phyloP scores from a whole-genome alignment of 148 eudicot genomes.

The Diospyros kaki region DNA sequence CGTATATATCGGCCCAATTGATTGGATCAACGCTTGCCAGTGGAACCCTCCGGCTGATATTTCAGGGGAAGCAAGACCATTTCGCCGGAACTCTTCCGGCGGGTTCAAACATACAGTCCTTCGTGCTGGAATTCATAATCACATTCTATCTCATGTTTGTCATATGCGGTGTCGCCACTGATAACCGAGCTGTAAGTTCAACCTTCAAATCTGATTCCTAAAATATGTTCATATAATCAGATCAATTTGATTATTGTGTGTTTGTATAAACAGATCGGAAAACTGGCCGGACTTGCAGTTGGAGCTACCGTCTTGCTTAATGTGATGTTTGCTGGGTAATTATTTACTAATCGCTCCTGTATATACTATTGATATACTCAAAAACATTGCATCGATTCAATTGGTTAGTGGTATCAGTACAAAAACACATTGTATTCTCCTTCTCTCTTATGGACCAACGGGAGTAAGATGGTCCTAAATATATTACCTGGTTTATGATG shows the following conservation, averaged over 20 bases:
- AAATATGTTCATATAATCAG: no score
- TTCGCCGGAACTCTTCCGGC: conserved; percentile 41
- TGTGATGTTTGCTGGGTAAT: conserved; percentile 51
- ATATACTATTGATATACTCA: no score
- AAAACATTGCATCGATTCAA: no score
- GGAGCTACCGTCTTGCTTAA: conserved; percentile 51
- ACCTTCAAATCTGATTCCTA: no score
- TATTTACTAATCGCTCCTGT: not conserved
- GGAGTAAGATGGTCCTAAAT: no score
- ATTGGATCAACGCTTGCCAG: conserved; percentile 46
- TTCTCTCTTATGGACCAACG: no score
- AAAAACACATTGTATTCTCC: no score
- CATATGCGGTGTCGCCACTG: conserved; percentile 46
- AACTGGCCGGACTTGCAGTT: conserved; percentile 58
- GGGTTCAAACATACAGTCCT: conserved; percentile 38
- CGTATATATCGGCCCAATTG: conserved; percentile 37
- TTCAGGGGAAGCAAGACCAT: conserved; percentile 25
- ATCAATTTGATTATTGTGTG: not conserved
- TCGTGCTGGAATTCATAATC: conserved; percentile 44
- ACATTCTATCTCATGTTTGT: conserved; percentile 60
- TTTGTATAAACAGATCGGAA: conserved; percentile 42
- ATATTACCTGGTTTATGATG: not conserved
- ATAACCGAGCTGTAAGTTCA: conserved; percentile 44
- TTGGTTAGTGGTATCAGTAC: no score
- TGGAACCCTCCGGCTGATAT: conserved; percentile 40